These are phyloP conservation scores for Moniliella sp. DNA, from an alignment of 1,284 basidiomycete species.

Conservation along the genomic window DNA sequence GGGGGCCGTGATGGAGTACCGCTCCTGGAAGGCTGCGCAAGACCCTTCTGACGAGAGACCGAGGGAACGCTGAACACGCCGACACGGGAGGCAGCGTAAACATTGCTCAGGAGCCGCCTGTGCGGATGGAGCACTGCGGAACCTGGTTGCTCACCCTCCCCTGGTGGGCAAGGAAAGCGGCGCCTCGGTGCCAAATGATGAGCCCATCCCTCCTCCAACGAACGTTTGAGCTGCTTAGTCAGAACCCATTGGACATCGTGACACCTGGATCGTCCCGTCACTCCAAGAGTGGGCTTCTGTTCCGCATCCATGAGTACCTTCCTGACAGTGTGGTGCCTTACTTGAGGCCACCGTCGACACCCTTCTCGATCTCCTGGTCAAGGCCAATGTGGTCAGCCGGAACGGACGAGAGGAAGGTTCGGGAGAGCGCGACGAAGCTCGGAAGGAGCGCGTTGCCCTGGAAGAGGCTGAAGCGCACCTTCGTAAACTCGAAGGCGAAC, in stretches of 20 bases:
- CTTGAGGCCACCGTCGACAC: conserved; percentile 52
- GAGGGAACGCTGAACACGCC: conserved; percentile 10
- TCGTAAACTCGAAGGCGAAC: conserved; percentile 40
- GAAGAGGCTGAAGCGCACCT: conserved; percentile 14
- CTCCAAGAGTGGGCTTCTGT: too few species aligned
- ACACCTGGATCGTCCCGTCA: too few species aligned
- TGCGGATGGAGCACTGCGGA: conserved; percentile 8
- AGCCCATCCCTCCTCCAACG: too few species aligned
- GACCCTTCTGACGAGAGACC: conserved; percentile 40
- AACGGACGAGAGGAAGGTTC: too few species aligned
- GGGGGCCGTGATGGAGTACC: conserved; percentile 82
- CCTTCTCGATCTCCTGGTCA: conserved; percentile 47
- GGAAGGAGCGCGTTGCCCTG: background rate
- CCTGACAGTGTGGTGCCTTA: conserved; percentile 58
- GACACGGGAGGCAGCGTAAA: conserved; percentile 3
- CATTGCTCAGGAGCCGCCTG: conserved; percentile 6
- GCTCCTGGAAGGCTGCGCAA: conserved; percentile 43
- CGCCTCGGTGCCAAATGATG: too few species aligned
- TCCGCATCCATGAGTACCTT: conserved; percentile 60
- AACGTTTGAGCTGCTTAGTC: too few species aligned
- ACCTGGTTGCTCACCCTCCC: too few species aligned
- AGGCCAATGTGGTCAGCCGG: conserved; percentile 42
- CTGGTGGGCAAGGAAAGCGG: too few species aligned
- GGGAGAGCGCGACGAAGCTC: background rate
- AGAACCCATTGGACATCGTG: too few species aligned